Percentiles rank a stretch among this genome's conserved stretches.
These are phyloP conservation scores for Populus deltoides DNA, from an alignment of 345 rosid species.

Conservation along the genomic window DNA sequence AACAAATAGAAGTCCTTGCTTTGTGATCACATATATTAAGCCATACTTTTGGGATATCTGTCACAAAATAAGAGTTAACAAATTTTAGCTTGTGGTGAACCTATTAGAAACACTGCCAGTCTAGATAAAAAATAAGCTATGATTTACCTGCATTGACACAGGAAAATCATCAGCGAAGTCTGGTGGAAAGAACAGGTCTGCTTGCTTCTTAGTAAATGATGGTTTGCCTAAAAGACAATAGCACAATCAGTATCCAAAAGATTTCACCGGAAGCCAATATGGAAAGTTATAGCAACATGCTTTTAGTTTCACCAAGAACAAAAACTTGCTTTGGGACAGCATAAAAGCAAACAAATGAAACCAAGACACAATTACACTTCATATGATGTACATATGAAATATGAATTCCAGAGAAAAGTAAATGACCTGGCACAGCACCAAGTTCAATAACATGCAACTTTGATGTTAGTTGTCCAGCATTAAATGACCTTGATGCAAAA, in stretches of 20 bases:
- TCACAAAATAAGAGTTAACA: constrained; percentile 1
- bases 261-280: background rate
- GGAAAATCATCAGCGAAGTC: constrained; percentile 32
- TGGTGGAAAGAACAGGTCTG: constrained; percentile 28
- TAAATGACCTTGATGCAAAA: constrained; percentile 79
- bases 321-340: background rate
- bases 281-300: background rate
- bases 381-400: background rate
- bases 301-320: background rate
- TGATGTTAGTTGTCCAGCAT: constrained; percentile 83
- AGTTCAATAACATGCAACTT: constrained; percentile 94
- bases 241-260: background rate
- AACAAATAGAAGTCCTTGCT: constrained; percentile 90
- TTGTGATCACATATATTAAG: constrained; percentile 83
- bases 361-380: background rate
- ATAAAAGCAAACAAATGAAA: background rate
- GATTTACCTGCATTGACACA: constrained; percentile 24
- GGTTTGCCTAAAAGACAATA: constrained; percentile 14
- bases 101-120: background rate
- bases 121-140: background rate
- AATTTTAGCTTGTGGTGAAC: background rate
- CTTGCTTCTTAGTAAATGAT: constrained; percentile 27
- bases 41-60: constrained; percentile 91
- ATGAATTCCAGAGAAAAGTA: background rate
- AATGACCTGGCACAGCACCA: constrained; percentile 87